Evolutionary conservation across 495 filamentous ascomycete species (phyloP), one percentile per base, ranked within the genome.

Genomic region (Penicillium canescens): DNA sequence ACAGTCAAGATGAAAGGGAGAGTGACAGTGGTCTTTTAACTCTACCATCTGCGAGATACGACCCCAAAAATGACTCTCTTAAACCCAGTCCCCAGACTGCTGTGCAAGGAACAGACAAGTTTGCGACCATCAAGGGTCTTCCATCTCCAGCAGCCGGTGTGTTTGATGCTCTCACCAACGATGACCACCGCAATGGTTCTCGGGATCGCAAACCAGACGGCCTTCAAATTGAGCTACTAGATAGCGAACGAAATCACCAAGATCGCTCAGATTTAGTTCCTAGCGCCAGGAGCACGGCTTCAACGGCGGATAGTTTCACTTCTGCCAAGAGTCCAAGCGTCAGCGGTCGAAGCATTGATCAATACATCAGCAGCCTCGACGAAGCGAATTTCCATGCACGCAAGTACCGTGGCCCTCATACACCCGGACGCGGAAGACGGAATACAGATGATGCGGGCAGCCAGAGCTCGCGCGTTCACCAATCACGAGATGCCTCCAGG

Each of bases 281-380:
- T 48, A 80, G 74, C 36, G 73, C 66, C 39, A 77, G 68, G 50
- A 84, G 78, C 49, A 79, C 71, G 24, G 73, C 72, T 55, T 73
- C 59, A 8, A 80, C 66, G 4, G 66, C 81, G 14, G 74, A 80
- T 54, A 79, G 77, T 55, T 76, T 67, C 44, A 53, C 66, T 21
- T 77, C 78, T 6, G 61, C 74, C 7, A 80, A 76, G 54, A 81
- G 76, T 55, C 79, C 81, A 6, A 78, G 77, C 51, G 71, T 80
- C 14, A 82, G 77, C 52, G 82, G 81, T 7, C 82, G 84, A 34
- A 90, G 86, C 56, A 80, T 91, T 28, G 89, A 95, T 59, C 85
- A 91, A 55, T 96, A 95, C 59, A 91, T 96, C 59, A 89, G 86
- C 70, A 95, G 90, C 67, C 69, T 96, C 3, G 90, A 95, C 18